phyloP scores from a whole-genome alignment of 106 monocot species.

The Xerophyta viscosa region DNA sequence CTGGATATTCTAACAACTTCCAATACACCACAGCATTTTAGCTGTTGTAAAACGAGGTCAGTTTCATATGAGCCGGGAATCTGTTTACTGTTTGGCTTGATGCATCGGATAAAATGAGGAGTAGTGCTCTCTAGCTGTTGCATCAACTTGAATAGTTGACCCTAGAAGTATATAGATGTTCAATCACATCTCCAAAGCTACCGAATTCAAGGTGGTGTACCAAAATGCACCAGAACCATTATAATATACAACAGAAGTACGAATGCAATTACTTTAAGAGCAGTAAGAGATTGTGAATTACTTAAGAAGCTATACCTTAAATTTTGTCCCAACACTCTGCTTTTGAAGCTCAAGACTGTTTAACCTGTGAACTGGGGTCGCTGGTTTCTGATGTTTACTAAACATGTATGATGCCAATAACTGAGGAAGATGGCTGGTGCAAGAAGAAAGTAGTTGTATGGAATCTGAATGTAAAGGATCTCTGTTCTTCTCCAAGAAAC shows the following conservation, averaged over 20 bases:
- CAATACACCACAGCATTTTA: slow-evolving; percentile 51
- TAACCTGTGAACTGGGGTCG: slow-evolving; percentile 6
- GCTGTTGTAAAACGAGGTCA: slow-evolving; percentile 42
- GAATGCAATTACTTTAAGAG: no score
- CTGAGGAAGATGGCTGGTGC: slow-evolving; percentile 33
- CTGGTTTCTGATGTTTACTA: slow-evolving; percentile 26
- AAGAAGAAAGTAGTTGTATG: slow-evolving; percentile 71
- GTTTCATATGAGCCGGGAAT: slow-evolving; percentile 33
- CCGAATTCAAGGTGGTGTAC: no score
- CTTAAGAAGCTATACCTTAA: slow-evolving; percentile 48
- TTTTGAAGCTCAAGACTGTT: slow-evolving; percentile 25
- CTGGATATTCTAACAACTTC: slow-evolving; percentile 55
- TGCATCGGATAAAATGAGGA: slow-evolving; percentile 58
- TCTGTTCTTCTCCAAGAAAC: slow-evolving; percentile 85
- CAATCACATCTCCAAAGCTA: no score
- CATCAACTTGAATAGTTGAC: slow-evolving; percentile 48
- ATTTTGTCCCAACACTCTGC: slow-evolving; percentile 51
- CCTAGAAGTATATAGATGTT: slow-evolving; percentile 38
- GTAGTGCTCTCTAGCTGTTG: slow-evolving; percentile 49
- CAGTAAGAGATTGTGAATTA: no score
- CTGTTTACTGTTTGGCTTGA: slow-evolving; percentile 46
- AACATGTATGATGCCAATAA: slow-evolving; percentile 43
- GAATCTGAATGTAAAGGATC: slow-evolving; percentile 54
- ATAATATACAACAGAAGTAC: no score
- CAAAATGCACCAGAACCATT: neutral